Evolutionary conservation across 1,284 basidiomycete genomes (phyloP), one percentile per base, ranked within the genome.

Genomic region (Cryptococcus maquisensis): DNA sequence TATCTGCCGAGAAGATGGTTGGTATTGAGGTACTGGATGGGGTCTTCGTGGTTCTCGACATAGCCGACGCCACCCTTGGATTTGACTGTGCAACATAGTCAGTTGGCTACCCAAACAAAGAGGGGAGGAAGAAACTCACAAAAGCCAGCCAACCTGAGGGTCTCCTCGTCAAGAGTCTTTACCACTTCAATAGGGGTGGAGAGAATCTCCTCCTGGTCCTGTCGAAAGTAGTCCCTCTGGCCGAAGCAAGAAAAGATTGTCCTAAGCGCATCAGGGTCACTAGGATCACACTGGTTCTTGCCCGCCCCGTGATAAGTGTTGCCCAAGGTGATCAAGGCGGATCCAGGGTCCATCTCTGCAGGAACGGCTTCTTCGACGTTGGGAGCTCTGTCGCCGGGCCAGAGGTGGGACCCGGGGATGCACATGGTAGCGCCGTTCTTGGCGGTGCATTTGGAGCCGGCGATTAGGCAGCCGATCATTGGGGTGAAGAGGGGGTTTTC

Each of bases 181-280:
- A 41, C 53, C 9, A 59, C 20, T 23, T 55, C 54, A 10, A 52
- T 52, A n/a, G 56, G 56, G 4, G 56, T 59, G 3, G 53, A 51
- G 6, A 59, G 43, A 43, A 59, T 51, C 47, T 59, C 56, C 38
- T 57, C 56, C 46, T 59, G 56, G 38, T 59, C 54, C 40, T 51
- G 49, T 24, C 49, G 42, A 49, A 50, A 59, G 49, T 59, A 59
- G 36, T 59, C 53, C 16, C 52, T 39, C 43, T 55, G 56, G 13
- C 56, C 56, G 26, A 59, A 59, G 21, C 47, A 43, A 3, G 56
- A 49, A 45, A 59, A 59, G 16, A 59, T 12, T 4, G 56, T 55
- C 16, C 53, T 47, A 5, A 51, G 36, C 18, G 53, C 47, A 45
- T 59, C 49, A 3, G 48, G 44, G 16, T 59, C 54, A 6, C 23